phyloP scores from a whole-genome alignment of 306 rosid genomes.

The Luffa acutangula region DNA sequence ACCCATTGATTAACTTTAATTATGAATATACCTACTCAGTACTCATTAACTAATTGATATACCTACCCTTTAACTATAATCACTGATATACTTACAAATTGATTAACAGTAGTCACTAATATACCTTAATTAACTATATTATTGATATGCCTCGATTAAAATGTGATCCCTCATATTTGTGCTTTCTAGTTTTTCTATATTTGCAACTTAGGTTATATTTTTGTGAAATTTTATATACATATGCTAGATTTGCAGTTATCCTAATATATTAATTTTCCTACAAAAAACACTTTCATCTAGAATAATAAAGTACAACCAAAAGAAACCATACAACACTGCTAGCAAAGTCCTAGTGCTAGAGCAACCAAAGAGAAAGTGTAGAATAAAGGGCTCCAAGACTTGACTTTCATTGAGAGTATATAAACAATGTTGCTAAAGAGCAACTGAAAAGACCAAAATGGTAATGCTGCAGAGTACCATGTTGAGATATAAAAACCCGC shows the following conservation, averaged over 20 bases:
- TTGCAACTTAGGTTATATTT: not conserved
- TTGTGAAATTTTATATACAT: not conserved
- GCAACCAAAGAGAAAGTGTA: not conserved
- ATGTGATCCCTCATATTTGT: not conserved
- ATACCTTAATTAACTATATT: too few species aligned
- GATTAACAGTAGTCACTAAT: too few species aligned
- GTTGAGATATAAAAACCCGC: not conserved
- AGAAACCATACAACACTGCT: not conserved
- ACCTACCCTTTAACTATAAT: too few species aligned
- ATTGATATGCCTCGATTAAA: too few species aligned
- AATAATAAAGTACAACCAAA: not conserved
- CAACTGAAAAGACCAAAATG: not conserved
- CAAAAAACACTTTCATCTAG: not conserved
- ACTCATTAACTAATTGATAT: not conserved
- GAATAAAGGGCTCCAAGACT: not conserved
- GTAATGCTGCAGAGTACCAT: not conserved
- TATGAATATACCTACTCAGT: not conserved
- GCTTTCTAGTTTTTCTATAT: not conserved
- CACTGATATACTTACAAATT: too few species aligned
- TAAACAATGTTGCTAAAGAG: not conserved
- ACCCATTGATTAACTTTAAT: too few species aligned
- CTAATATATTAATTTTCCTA: not conserved
- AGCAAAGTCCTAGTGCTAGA: not conserved
- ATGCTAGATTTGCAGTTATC: not conserved
- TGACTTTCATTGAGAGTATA: not conserved